A percentile compares a stretch with the other conserved stretches of the same genome.
These are phyloP conservation scores for Aciculoconidium aculeatum DNA, from an alignment of 805 yeast genomes.

Conservation along the genomic window DNA sequence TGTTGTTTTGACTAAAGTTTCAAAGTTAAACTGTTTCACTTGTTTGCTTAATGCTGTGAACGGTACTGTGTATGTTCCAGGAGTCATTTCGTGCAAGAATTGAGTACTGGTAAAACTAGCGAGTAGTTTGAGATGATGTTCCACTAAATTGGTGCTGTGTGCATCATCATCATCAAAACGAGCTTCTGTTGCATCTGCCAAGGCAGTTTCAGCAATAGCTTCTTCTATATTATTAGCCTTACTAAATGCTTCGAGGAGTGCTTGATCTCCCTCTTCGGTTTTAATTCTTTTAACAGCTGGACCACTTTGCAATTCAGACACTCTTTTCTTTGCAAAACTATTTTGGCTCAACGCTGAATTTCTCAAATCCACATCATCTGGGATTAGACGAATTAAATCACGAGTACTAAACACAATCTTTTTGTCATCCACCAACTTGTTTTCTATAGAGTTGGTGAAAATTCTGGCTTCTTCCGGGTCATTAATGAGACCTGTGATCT, in stretches of 20 bases:
- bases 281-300: slow-evolving; percentile 8
- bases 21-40: slow-evolving; percentile 46
- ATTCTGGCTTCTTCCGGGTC: slow-evolving; percentile 39
- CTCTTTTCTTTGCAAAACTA: slow-evolving; percentile 24
- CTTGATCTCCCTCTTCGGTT: slow-evolving; percentile 9
- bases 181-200: slow-evolving; percentile 3
- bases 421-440: slow-evolving; percentile 27
- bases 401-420: slow-evolving; percentile 30
- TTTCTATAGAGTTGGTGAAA: slow-evolving; percentile 25
- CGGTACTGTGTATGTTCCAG: slow-evolving; percentile 60
- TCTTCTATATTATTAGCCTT: slow-evolving; percentile 12
- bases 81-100: slow-evolving; percentile 53
- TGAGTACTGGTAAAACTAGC: slow-evolving; percentile 45
- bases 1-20: slow-evolving; percentile 52
- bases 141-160: slow-evolving; percentile 39
- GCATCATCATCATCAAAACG: slow-evolving; percentile 13
- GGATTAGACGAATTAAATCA: slow-evolving; percentile 31
- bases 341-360: slow-evolving; percentile 41
- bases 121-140: slow-evolving; percentile 66
- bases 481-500: slow-evolving; percentile 44
- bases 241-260: slow-evolving; percentile 16
- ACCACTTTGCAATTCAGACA: no score
- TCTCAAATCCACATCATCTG: slow-evolving; percentile 37
- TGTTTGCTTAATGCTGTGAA: slow-evolving; percentile 43
- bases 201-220: no score